phyloP scores from a whole-genome alignment of 1,284 basidiomycete genomes.

The Taiwanofungus camphoratus region DNA sequence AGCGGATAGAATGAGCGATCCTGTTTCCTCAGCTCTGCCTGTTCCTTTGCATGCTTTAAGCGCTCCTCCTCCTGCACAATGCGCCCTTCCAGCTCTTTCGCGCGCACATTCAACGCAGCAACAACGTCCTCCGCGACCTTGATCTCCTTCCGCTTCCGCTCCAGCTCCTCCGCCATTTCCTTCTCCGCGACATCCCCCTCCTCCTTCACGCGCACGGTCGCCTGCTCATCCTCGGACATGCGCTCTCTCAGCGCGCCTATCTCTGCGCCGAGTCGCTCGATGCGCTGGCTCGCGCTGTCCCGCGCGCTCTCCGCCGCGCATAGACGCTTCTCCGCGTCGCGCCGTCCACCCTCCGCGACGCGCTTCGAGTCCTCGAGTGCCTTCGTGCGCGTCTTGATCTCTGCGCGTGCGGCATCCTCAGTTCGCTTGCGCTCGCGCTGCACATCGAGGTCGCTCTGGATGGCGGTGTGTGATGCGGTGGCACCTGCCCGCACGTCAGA shows the following conservation, averaged over 20 bases:
- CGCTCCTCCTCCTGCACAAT: conserved; percentile 45
- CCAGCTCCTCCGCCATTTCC: conserved; percentile 45
- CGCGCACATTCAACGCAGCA: conserved; percentile 29
- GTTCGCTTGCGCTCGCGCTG: conserved; percentile 74
- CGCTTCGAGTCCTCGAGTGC: conserved; percentile 84
- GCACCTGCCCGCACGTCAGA: conserved; percentile 60
- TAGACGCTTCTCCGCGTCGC: conserved; percentile 86
- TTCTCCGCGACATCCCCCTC: conserved; percentile 36
- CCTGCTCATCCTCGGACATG: conserved; percentile 45
- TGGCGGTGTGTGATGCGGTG: conserved; percentile 53
- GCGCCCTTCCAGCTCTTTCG: conserved; percentile 33
- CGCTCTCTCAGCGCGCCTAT: conserved; percentile 55
- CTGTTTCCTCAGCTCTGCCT: conserved; percentile 41
- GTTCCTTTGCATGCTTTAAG: conserved; percentile 44
- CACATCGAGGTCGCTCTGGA: conserved; percentile 71
- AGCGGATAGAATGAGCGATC: conserved; percentile 34
- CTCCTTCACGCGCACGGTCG: conserved; percentile 41
- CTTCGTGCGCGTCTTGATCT: conserved; percentile 80
- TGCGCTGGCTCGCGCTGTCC: conserved; percentile 59
- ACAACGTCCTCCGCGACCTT: conserved; percentile 63
- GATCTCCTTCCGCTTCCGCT: conserved; percentile 60
- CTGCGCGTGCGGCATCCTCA: conserved; percentile 75
- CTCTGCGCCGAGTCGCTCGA: conserved; percentile 65
- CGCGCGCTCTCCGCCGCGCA: conserved; percentile 62
- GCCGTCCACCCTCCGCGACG: conserved; percentile 68